phyloP scores from a whole-genome alignment of 2,329 filamentous ascomycete genomes.

The Colletotrichum lini region DNA sequence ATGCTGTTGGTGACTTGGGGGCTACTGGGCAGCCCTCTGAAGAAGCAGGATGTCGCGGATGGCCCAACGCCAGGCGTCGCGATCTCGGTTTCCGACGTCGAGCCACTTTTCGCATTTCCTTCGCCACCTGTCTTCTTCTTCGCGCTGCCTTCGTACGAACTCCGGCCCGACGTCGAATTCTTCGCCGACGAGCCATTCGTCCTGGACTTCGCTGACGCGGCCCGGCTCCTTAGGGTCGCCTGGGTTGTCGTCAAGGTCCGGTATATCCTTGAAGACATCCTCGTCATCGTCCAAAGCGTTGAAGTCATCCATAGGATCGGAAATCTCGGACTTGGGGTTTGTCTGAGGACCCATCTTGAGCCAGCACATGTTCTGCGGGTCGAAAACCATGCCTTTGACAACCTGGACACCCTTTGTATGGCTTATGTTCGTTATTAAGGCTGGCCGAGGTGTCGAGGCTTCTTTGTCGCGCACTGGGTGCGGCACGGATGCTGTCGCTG shows the following conservation, averaged over 20 bases:
- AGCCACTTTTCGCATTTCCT: slow-evolving; percentile 92
- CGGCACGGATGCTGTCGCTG: slow-evolving; percentile 64
- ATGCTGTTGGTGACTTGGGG: slow-evolving; percentile 31
- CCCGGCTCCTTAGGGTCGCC: slow-evolving; percentile 64
- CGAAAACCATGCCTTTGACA: slow-evolving; percentile 98
- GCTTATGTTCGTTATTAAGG: slow-evolving; percentile 92
- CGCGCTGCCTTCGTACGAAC: slow-evolving; percentile 89
- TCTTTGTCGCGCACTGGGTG: slow-evolving; percentile 69
- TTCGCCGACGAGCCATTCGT: slow-evolving; percentile 91
- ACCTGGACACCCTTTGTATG: slow-evolving; percentile 90
- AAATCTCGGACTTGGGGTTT: slow-evolving; percentile 63
- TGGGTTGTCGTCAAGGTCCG: slow-evolving; percentile 83
- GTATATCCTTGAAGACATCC: slow-evolving; percentile 95
- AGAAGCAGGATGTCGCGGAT: slow-evolving; percentile 73
- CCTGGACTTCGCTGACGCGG: slow-evolving; percentile 74
- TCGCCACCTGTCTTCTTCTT: slow-evolving; percentile 93
- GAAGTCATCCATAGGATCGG: slow-evolving; percentile 74
- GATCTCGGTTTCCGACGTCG: slow-evolving; percentile 67
- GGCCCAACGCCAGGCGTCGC: slow-evolving; percentile 83
- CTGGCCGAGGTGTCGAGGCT: slow-evolving; percentile 73
- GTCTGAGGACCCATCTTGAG: slow-evolving; percentile 77
- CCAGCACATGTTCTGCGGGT: slow-evolving; percentile 98
- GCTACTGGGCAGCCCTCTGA: slow-evolving; percentile 42
- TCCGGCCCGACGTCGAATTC: slow-evolving; percentile 98
- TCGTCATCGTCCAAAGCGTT: slow-evolving; percentile 88